phyloP scores from a whole-genome alignment of 2,329 filamentous ascomycete genomes.

The Fusarium sp. region DNA sequence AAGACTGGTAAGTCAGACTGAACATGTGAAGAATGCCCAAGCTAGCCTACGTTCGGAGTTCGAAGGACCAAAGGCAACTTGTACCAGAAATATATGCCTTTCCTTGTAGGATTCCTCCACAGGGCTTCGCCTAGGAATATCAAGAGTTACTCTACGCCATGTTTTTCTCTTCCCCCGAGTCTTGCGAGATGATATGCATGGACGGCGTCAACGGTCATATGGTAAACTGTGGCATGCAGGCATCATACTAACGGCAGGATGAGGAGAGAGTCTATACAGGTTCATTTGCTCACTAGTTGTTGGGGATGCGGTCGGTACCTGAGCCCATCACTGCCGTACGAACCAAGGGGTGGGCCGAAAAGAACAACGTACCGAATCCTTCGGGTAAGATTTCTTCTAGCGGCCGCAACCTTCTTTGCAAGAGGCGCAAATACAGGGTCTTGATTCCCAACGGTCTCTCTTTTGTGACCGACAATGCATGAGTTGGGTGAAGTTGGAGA shows the following conservation, averaged over 20 bases:
- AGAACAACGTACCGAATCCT: constrained; percentile 16
- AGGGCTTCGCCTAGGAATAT: not conserved
- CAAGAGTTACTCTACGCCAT: not conserved
- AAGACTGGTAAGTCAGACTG: not conserved
- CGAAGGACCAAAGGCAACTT: not conserved
- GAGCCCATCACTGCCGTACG: constrained; percentile 4
- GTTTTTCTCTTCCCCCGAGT: not conserved
- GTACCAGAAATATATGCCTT: not conserved
- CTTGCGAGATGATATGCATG: not conserved
- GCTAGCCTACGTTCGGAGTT: not conserved
- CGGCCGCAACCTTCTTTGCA: constrained; percentile 6
- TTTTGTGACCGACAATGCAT: not conserved
- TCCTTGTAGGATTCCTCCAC: not conserved
- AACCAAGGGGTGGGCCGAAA: constrained; percentile 11
- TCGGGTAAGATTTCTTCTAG: constrained; percentile 10
- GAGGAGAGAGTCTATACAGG: not conserved
- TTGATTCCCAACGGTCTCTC: not conserved
- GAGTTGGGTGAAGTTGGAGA: not conserved
- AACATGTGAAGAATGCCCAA: not conserved
- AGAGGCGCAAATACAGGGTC: not conserved
- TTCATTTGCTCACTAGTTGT: not conserved
- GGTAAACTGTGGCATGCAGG: not conserved
- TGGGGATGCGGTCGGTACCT: not conserved
- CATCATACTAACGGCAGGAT: not conserved
- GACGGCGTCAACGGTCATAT: not conserved